Evolutionary conservation across 169 alveolate genomes (phyloP).

Genomic region (Cardiosporidium cionae): DNA sequence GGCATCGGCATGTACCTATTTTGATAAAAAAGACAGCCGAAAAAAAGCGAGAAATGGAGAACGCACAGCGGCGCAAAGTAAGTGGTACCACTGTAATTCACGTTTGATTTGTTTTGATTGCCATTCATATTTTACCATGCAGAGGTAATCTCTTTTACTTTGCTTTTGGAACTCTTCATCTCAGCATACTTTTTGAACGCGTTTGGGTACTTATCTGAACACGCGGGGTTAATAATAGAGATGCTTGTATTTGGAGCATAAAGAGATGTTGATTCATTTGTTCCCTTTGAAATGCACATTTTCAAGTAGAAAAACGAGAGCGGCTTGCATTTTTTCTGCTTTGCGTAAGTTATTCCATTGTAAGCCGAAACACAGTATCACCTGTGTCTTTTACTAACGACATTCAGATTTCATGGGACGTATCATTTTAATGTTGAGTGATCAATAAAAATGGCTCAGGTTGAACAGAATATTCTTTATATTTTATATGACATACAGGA

Average conservation of each 20-base stretch:
- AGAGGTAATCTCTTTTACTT: neutral
- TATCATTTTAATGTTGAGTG: neutral
- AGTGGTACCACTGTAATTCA: neutral
- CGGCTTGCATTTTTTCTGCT: too few species aligned
- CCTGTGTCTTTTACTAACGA: neutral
- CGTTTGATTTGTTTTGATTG: neutral
- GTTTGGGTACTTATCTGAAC: neutral
- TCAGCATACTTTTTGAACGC: neutral
- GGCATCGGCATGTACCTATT: constrained; percentile 75
- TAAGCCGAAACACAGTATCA: neutral
- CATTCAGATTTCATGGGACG: neutral
- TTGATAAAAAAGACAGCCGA: constrained; percentile 57
- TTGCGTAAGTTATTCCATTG: neutral
- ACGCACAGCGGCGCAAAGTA: constrained; percentile 54
- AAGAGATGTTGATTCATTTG: too few species aligned
- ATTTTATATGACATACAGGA: neutral
- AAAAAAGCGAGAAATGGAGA: constrained; percentile 44
- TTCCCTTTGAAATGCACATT: too few species aligned
- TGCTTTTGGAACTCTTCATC: neutral
- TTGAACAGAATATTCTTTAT: neutral
- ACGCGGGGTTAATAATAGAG: neutral
- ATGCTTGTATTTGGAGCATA: neutral
- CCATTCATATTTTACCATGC: neutral
- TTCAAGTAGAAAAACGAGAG: too few species aligned
- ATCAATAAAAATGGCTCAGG: neutral